Conservation (phyloP, 2,329 filamentous ascomycete species). For the Achaetomium macrosporum region DNA sequence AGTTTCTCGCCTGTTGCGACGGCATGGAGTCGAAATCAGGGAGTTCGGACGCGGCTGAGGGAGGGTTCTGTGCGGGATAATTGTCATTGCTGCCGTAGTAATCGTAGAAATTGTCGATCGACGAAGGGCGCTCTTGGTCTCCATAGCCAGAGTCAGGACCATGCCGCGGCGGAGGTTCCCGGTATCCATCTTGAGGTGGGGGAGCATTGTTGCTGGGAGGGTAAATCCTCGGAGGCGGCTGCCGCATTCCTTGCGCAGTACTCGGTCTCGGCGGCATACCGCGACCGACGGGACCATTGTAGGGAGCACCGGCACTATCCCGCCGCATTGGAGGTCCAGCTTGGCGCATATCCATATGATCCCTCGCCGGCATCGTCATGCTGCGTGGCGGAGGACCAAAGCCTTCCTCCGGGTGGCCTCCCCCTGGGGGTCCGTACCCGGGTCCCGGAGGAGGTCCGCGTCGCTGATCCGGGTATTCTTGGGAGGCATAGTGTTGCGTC, state of each 20-base stretch:
- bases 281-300: conserved; percentile 35
- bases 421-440: conserved; percentile 23
- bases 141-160: conserved; percentile 32
- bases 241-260: conserved; percentile 48
- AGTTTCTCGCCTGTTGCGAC: conserved; percentile 33
- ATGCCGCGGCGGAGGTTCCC: conserved; percentile 29
- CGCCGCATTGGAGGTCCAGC: conserved; percentile 32
- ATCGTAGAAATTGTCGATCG: conserved; percentile 50
- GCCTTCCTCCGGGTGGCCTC: conserved; percentile 34
- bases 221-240: conserved; percentile 49
- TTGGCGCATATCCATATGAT: conserved; percentile 36
- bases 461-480: conserved; percentile 33
- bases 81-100: conserved; percentile 42
- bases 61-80: conserved; percentile 28
- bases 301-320: conserved; percentile 43
- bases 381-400: conserved; percentile 52
- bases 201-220: conserved; percentile 37
- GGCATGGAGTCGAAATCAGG: conserved; percentile 41
- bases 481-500: conserved; percentile 33
- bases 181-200: conserved; percentile 31
- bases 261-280: conserved; percentile 48
- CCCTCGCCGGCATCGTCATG: conserved; percentile 54
- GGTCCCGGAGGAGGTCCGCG: conserved; percentile 28
- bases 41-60: conserved; percentile 27
- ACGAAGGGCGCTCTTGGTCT: conserved; percentile 32